These are phyloP conservation scores for Chrysosporium keratinophilum DNA, from an alignment of 2,329 filamentous ascomycete genomes.

Conservation along the genomic window DNA sequence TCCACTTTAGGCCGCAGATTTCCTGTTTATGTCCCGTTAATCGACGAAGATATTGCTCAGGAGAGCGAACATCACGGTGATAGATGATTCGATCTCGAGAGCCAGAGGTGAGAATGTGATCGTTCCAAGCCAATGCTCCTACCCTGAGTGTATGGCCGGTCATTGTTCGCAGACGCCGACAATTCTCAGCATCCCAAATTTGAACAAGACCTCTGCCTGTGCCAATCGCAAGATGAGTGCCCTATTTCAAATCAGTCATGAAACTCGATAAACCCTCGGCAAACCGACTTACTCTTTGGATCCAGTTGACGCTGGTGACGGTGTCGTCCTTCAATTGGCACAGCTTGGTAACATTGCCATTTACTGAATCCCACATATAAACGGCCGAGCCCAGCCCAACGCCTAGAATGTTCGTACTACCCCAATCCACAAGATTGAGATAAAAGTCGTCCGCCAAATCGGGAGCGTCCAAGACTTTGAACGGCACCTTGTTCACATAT, in stretches of 20 bases:
- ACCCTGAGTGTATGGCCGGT: conserved; percentile 90
- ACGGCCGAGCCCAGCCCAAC: conserved; percentile 88
- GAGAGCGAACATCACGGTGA: conserved; percentile 86
- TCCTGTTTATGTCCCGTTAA: conserved; percentile 95
- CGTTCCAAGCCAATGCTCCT: conserved; percentile 92
- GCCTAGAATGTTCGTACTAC: conserved; percentile 83
- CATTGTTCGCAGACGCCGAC: conserved; percentile 83
- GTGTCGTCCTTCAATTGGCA: conserved; percentile 88
- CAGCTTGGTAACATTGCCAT: conserved; percentile 82
- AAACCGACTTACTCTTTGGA: conserved; percentile 56
- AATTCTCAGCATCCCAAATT: conserved; percentile 91
- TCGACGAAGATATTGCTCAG: conserved; percentile 79
- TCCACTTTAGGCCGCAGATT: conserved; percentile 94
- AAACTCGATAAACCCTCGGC: conserved; percentile 2
- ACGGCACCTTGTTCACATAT: conserved; percentile 89
- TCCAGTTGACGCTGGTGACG: conserved; percentile 96
- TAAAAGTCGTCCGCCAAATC: conserved; percentile 97
- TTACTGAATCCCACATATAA: conserved; percentile 96
- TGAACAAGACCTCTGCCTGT: conserved; percentile 91
- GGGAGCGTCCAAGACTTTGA: conserved; percentile 93
- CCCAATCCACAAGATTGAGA: conserved; percentile 95
- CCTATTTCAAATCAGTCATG: conserved; percentile 35
- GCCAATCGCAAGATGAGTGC: conserved; percentile 89
- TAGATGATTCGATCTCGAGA: conserved; percentile 89
- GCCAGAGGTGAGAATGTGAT: conserved; percentile 90